Percentiles rank a stretch among this genome's conserved stretches.
Evolutionary conservation across 2,329 filamentous ascomycete species (phyloP).

Genomic region (Plectosphaerella cucumerina): DNA sequence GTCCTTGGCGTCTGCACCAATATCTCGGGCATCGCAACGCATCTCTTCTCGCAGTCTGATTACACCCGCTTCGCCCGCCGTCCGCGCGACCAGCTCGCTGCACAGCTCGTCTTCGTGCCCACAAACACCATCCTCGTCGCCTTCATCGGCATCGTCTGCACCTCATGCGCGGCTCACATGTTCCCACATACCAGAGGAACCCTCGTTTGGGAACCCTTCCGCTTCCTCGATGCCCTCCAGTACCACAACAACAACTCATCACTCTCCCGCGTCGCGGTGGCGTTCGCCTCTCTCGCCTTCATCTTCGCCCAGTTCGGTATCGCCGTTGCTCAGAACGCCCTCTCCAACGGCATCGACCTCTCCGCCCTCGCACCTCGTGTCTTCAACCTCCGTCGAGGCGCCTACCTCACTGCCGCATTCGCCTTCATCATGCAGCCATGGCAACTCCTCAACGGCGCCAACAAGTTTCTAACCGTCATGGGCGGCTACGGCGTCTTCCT

Average conservation of each 20-base stretch:
- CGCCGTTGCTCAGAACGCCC: conserved; percentile 14
- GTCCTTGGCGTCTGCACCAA: conserved; percentile 21
- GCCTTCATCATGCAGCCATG: conserved; percentile 19
- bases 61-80: conserved; percentile 23
- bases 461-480: conserved; percentile 23
- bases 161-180: conserved; percentile 20
- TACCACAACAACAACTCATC: conserved; percentile 7
- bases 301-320: conserved; percentile 15
- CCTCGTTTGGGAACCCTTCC: conserved; percentile 23
- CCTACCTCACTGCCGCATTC: conserved; percentile 12
- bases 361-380: conserved; percentile 20
- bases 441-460: conserved; percentile 15
- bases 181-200: conserved; percentile 16
- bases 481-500: conserved; percentile 27
- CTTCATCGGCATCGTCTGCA: conserved; percentile 22
- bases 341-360: conserved; percentile 20
- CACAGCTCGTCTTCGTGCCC: conserved; percentile 21
- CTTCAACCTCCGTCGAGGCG: conserved; percentile 13
- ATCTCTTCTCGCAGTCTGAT: conserved; percentile 23
- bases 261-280: conserved; percentile 12
- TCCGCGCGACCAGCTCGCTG: conserved; percentile 20
- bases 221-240: conserved; percentile 18
- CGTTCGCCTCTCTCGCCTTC: conserved; percentile 15
- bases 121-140: conserved; percentile 20
- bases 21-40: conserved; percentile 21